Evolutionary conservation across 257 asterid species (phyloP).

Genomic region (Cruciata laevipes): DNA sequence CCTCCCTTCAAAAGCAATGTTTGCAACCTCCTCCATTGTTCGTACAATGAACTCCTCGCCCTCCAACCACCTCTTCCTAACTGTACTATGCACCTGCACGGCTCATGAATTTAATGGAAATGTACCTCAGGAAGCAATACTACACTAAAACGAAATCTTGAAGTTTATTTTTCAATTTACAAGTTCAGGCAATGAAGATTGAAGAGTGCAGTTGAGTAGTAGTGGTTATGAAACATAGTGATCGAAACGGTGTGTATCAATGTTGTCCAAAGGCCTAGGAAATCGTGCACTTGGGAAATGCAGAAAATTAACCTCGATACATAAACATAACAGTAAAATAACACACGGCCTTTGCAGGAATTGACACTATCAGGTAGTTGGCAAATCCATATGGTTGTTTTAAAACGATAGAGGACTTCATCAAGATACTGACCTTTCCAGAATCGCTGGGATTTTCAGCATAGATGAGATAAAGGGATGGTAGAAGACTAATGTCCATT

Average conservation of each 20-base stretch:
- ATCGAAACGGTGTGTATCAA: conserved; percentile 8
- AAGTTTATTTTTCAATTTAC: too few species aligned
- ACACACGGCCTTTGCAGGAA: not conserved
- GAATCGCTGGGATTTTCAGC: conserved; percentile 97
- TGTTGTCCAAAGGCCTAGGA: too few species aligned
- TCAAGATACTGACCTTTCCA: conserved; percentile 56
- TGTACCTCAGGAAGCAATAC: not conserved
- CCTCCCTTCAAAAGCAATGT: conserved; percentile 65
- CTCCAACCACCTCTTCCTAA: conserved; percentile 74
- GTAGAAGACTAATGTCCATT: conserved; percentile 71
- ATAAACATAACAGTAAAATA: not conserved
- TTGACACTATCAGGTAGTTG: not conserved
- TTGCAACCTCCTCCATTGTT: conserved; percentile 77
- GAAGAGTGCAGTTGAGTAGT: not conserved
- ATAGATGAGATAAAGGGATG: conserved; percentile 74
- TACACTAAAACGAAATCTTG: not conserved
- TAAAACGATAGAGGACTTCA: not conserved
- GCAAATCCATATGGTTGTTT: not conserved
- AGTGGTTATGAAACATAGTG: not conserved
- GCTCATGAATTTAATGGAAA: not conserved
- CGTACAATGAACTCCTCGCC: conserved; percentile 82
- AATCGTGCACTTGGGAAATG: not conserved
- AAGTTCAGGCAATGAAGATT: not conserved
- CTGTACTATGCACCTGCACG: conserved; percentile 82
- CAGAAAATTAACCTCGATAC: not conserved